Evolutionary conservation across 805 yeast genomes (phyloP).

Genomic region (Diddensiella santjacobensis): DNA sequence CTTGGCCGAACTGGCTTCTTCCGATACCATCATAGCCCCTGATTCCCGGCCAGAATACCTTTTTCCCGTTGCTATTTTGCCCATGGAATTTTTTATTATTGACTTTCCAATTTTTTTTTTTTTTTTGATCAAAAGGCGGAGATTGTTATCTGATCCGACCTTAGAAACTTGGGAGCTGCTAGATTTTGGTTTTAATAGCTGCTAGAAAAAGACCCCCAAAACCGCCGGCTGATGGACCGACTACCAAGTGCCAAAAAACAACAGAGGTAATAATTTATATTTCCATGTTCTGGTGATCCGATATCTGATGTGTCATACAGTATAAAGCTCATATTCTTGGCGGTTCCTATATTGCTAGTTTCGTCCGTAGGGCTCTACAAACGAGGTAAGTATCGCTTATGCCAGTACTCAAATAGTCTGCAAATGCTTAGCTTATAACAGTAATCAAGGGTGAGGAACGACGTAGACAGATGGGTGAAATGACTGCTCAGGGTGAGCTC

Average conservation of each 20-base stretch:
- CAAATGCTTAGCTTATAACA: background rate
- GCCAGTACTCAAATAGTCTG: conserved; percentile 1
- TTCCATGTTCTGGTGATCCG: too few species aligned
- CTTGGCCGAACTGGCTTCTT: conserved; percentile 16
- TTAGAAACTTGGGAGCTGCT: too few species aligned
- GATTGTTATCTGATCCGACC: too few species aligned
- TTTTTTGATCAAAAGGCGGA: background rate
- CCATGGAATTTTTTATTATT: conserved; percentile 23
- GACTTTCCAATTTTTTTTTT: background rate
- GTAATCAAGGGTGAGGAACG: conserved; percentile 42
- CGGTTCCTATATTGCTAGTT: conserved; percentile 30
- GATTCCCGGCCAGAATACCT: conserved; percentile 6
- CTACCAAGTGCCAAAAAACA: too few species aligned
- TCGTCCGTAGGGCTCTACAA: conserved; percentile 30
- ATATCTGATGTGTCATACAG: too few species aligned
- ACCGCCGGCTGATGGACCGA: too few species aligned
- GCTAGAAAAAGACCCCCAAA: too few species aligned
- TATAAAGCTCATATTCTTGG: conserved; percentile 30
- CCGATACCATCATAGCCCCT: background rate
- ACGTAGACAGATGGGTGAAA: conserved; percentile 45
- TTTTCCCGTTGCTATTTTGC: conserved; percentile 29
- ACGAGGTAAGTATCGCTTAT: conserved; percentile 19
- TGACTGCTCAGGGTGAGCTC: conserved; percentile 43
- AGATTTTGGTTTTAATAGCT: too few species aligned
- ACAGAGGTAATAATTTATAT: too few species aligned